Conservation (phyloP, 495 filamentous ascomycete genomes). For the Cairneyella variabilis region DNA sequence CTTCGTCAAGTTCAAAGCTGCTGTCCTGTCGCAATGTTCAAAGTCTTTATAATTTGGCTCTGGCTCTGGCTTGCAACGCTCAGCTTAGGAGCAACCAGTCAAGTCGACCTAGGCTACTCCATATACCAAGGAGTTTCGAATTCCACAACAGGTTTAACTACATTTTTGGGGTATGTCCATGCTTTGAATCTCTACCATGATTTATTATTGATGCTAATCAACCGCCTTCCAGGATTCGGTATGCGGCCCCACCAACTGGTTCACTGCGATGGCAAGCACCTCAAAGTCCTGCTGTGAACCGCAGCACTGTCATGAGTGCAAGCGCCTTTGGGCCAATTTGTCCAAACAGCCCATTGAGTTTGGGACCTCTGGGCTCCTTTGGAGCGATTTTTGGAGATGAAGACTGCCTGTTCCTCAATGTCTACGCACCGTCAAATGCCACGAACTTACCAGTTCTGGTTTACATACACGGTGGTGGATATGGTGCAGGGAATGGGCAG, state of each 20-base stretch:
- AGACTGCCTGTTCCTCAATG: slow-evolving; percentile 45
- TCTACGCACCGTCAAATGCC: slow-evolving; percentile 34
- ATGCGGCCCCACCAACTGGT: slow-evolving; percentile 38
- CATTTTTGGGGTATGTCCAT: not conserved
- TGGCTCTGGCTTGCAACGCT: no score
- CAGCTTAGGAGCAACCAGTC: no score
- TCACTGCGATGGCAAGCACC: slow-evolving; percentile 39
- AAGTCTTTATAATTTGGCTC: no score
- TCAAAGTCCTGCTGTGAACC: slow-evolving; percentile 1
- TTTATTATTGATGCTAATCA: not conserved
- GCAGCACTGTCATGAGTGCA: not conserved
- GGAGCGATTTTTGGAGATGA: slow-evolving; percentile 30
- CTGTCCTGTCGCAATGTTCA: no score
- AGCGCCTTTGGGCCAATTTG: not conserved
- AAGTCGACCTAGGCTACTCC: slow-evolving; percentile 9
- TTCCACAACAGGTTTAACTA: not conserved
- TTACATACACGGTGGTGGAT: slow-evolving; percentile 49
- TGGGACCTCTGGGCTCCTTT: not conserved
- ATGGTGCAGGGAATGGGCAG: slow-evolving; percentile 41
- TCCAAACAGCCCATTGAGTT: slow-evolving; percentile 1
- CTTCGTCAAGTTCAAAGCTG: no score
- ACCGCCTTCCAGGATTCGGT: slow-evolving; percentile 33
- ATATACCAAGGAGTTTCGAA: slow-evolving; percentile 1
- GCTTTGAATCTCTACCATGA: not conserved
- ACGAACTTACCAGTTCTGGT: slow-evolving; percentile 41